These are phyloP conservation scores for Hortaea werneckii DNA, from an alignment of 2,329 filamentous ascomycete species.

Conservation along the genomic window DNA sequence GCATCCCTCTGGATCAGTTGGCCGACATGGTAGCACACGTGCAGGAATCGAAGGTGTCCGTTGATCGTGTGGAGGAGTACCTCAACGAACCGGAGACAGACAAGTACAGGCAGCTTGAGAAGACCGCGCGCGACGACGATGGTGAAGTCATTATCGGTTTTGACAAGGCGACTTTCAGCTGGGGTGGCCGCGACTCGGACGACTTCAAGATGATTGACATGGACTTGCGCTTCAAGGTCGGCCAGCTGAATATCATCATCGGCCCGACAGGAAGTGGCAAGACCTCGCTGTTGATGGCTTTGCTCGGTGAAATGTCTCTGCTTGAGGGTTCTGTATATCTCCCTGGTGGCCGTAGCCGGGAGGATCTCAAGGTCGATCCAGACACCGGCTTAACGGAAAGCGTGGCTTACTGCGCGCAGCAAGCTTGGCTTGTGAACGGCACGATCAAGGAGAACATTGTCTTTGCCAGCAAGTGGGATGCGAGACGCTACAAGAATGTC, in stretches of 20 bases:
- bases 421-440: slow-evolving; percentile 93
- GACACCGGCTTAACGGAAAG: slow-evolving; percentile 82
- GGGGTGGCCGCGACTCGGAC: slow-evolving; percentile 54
- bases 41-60: slow-evolving; percentile 91
- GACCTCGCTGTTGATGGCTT: slow-evolving; percentile 88
- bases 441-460: slow-evolving; percentile 94
- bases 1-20: slow-evolving; percentile 87
- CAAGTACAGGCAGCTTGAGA: slow-evolving; percentile 77
- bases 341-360: slow-evolving; percentile 74
- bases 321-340: slow-evolving; percentile 72
- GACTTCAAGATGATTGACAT: slow-evolving; percentile 69
- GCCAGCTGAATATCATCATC: slow-evolving; percentile 82
- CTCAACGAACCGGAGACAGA: slow-evolving; percentile 88
- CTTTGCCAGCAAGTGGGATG: slow-evolving; percentile 72
- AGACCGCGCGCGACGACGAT: slow-evolving; percentile 57
- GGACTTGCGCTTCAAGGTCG: slow-evolving; percentile 70
- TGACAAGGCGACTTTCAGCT: slow-evolving; percentile 73
- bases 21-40: slow-evolving; percentile 99
- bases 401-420: slow-evolving; percentile 91
- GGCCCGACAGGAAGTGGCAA: slow-evolving; percentile 93
- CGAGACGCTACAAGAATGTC: slow-evolving; percentile 76
- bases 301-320: slow-evolving; percentile 91
- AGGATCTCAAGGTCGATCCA: slow-evolving; percentile 71
- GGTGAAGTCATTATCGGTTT: slow-evolving; percentile 74
- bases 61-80: slow-evolving; percentile 94